Evolutionary conservation across 441 rosid species (phyloP).

Genomic region (Geranium incanum): DNA sequence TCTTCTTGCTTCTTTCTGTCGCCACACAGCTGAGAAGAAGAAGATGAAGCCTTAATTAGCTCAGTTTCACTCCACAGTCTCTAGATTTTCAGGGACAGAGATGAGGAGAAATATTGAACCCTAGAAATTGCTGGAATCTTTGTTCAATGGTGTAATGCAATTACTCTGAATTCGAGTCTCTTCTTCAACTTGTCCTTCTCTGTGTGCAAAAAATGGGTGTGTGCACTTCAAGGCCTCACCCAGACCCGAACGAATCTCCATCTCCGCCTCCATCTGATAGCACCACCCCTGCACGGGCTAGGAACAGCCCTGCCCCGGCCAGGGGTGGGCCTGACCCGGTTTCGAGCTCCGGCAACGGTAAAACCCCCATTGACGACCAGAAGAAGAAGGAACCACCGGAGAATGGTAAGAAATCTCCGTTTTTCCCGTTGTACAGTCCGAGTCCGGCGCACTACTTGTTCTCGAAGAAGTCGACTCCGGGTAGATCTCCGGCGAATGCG

Average conservation of each 20-base stretch:
- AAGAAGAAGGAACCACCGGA: background rate
- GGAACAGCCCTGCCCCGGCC: constrained; percentile 9
- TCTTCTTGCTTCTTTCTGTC: background rate
- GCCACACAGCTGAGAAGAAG: too few species aligned
- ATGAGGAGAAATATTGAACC: background rate
- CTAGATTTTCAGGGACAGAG: too few species aligned
- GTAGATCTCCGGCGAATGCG: constrained; percentile 13
- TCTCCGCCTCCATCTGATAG: constrained; percentile 30
- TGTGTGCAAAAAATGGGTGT: constrained; percentile 54
- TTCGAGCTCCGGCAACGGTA: constrained; percentile 4
- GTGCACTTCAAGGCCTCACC: constrained; percentile 63
- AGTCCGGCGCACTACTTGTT: constrained; percentile 56
- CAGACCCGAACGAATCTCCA: constrained; percentile 24
- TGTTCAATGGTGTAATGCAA: background rate
- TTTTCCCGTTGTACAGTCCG: constrained; percentile 65
- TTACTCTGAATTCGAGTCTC: background rate
- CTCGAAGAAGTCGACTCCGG: constrained; percentile 34
- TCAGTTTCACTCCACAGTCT: too few species aligned
- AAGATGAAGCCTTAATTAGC: too few species aligned
- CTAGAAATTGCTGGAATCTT: background rate
- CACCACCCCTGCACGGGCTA: constrained; percentile 18
- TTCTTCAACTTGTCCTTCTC: background rate
- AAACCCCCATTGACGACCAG: background rate
- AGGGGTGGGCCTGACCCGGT: background rate
- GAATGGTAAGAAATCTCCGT: constrained; percentile 42